Conservation (phyloP, 768 basidiomycete genomes). For the Suillus tomentosus region DNA sequence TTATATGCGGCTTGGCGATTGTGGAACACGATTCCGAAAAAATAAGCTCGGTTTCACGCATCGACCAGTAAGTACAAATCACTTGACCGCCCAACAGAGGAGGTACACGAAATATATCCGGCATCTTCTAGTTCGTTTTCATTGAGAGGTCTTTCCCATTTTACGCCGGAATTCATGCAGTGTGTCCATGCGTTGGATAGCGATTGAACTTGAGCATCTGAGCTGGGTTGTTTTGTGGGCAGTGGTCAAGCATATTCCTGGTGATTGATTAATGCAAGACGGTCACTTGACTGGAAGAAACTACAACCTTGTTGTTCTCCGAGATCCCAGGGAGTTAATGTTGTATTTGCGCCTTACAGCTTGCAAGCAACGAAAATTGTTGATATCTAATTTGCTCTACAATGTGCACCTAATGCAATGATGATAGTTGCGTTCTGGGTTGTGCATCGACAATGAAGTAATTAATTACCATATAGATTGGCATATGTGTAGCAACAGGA, state of each 20-base stretch:
- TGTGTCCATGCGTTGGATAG: neutral
- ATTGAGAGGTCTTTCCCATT: neutral
- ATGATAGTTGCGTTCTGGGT: neutral
- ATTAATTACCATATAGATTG: neutral
- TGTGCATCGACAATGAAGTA: neutral
- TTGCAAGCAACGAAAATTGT: neutral
- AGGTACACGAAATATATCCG: neutral
- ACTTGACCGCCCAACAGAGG: neutral
- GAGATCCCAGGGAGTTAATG: conserved; percentile 68
- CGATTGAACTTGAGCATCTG: neutral
- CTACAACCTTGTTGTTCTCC: conserved; percentile 68
- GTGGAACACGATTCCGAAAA: neutral
- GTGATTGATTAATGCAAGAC: neutral
- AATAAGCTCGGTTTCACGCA: neutral
- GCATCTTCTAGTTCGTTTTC: neutral
- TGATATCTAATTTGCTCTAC: neutral
- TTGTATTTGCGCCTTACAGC: conserved; percentile 59
- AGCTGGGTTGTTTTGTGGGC: neutral
- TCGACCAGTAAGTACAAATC: neutral
- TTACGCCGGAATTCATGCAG: neutral
- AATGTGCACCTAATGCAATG: neutral
- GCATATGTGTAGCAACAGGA: neutral
- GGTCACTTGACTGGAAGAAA: neutral
- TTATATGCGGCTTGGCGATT: neutral
- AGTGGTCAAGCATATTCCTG: neutral